Evolutionary conservation across 2,329 filamentous ascomycete species (phyloP), one percentile per base, ranked within the genome.

Genomic region (Neonectria ditissima): DNA sequence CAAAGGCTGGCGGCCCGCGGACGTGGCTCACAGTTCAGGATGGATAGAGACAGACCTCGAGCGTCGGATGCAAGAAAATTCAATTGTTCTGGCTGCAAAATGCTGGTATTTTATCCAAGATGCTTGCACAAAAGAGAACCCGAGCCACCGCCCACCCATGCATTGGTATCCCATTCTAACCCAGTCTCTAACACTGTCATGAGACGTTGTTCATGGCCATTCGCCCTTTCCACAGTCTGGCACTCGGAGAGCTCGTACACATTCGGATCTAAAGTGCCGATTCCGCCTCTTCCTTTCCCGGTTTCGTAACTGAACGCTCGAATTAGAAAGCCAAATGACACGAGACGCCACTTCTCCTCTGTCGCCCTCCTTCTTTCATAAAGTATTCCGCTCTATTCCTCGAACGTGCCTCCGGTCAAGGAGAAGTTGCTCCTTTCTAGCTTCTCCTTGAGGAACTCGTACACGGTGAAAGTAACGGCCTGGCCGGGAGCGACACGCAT

Each of bases 401-500:
- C 90, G 75, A 87, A 94, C 65, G 84, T 86, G 65, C 86, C 87
- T 52, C 87, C 89, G 18, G 84, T 82, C 50, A 91, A 80, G 41
- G 87, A 81, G 18, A 87, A 77, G 65, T 88, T 86, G 74, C 87
- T 90, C 75, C 81, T 83, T 81, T 94, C 92, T 68, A 94, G 80
- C 79, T 88, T 89, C 65, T 89, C 87, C 81, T 90, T 92, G 65
- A 94, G 80, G 77, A 78, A 93, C 79, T 94, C 92, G 78, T 94
- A 94, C 69, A 94, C 91, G 80, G 88, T 91, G 64, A 91, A 91
- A 4, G 89, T 91, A 58, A 91, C 89, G 62, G 89, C 96, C 84
- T 99, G 96, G 50, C 96, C 96, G 8, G 96, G 96, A 26, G 96
- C 96, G 57, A 99, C 96, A 75, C 96, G 89, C 94, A 98, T 98